Evolutionary conservation across 768 basidiomycete species (phyloP).

Genomic region (Tephrocybe sp.): DNA sequence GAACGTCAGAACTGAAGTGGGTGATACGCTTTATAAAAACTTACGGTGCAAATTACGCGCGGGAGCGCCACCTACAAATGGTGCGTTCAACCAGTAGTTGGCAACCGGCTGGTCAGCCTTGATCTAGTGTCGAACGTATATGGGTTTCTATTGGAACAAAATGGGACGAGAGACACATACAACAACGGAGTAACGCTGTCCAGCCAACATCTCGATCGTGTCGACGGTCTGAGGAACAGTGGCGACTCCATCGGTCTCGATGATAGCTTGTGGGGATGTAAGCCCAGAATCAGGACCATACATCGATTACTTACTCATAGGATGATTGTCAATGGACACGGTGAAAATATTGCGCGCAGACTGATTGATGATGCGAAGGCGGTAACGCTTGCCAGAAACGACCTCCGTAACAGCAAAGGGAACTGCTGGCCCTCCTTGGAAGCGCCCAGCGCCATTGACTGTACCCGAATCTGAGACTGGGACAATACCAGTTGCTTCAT

Average conservation of each 20-base stretch:
- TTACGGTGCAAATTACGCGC: slow-evolving; percentile 31
- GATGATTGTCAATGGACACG: slow-evolving; percentile 32
- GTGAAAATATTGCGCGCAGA: slow-evolving; percentile 40
- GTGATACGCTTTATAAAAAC: slow-evolving; percentile 1
- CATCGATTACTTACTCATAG: slow-evolving; percentile 20
- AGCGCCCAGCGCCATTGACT: slow-evolving; percentile 46
- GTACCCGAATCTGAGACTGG: slow-evolving; percentile 37
- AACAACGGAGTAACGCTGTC: slow-evolving; percentile 50
- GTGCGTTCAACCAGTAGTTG: slow-evolving; percentile 48
- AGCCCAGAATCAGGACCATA: neutral
- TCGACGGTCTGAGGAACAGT: slow-evolving; percentile 33
- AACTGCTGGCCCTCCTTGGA: slow-evolving; percentile 33
- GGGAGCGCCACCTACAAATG: slow-evolving; percentile 30
- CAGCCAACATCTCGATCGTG: slow-evolving; percentile 40
- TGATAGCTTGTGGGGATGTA: slow-evolving; percentile 24
- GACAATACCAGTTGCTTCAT: slow-evolving; percentile 25
- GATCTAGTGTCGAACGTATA: too few relatives aligned
- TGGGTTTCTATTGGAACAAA: neutral
- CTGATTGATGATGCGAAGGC: slow-evolving; percentile 46
- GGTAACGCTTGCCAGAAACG: slow-evolving; percentile 36
- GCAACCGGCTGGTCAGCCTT: slow-evolving; percentile 42
- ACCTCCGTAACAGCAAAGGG: slow-evolving; percentile 40
- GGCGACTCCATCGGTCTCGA: slow-evolving; percentile 39
- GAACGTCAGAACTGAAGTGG: too few relatives aligned
- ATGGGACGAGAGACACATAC: slow-evolving; percentile 10